phyloP scores from a whole-genome alignment of 164 flowering plant species.

The Santalum album region DNA sequence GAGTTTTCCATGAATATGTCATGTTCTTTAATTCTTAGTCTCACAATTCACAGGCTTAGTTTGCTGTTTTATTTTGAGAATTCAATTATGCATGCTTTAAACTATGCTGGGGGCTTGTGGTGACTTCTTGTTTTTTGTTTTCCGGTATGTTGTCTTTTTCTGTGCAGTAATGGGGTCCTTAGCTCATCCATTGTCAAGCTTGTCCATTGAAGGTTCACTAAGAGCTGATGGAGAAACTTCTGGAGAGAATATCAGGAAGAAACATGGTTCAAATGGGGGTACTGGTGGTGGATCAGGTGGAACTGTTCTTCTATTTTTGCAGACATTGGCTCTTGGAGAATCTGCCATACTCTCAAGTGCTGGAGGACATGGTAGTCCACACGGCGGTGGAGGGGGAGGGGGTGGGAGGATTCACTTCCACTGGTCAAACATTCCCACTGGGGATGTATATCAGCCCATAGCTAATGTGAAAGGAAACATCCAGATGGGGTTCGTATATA shows the following conservation, averaged over 20 bases:
- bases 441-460: constrained; percentile 70
- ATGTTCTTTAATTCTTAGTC: too few species aligned
- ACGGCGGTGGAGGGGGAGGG: constrained; percentile 87
- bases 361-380: constrained; percentile 76
- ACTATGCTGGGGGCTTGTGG: too few species aligned
- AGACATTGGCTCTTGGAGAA: constrained; percentile 36
- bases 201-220: constrained; percentile 61
- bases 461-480: constrained; percentile 61
- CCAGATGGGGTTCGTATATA: constrained; percentile 40
- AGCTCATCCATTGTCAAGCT: constrained; percentile 66
- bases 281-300: constrained; percentile 99
- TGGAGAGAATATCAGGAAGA: constrained; percentile 28
- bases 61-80: too few species aligned
- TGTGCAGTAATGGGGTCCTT: constrained; percentile 83
- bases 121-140: constrained; percentile 6
- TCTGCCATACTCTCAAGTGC: constrained; percentile 52
- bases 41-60: too few species aligned
- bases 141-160: constrained; percentile 7
- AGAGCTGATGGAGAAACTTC: constrained; percentile 82
- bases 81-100: too few species aligned
- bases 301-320: constrained; percentile 76
- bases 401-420: constrained; percentile 94
- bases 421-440: constrained; percentile 74
- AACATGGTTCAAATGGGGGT: constrained; percentile 29
- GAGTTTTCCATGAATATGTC: too few species aligned